Evolutionary conservation across 2,329 filamentous ascomycete genomes (phyloP).

Genomic region (Pseudogymnoascus sp.): DNA sequence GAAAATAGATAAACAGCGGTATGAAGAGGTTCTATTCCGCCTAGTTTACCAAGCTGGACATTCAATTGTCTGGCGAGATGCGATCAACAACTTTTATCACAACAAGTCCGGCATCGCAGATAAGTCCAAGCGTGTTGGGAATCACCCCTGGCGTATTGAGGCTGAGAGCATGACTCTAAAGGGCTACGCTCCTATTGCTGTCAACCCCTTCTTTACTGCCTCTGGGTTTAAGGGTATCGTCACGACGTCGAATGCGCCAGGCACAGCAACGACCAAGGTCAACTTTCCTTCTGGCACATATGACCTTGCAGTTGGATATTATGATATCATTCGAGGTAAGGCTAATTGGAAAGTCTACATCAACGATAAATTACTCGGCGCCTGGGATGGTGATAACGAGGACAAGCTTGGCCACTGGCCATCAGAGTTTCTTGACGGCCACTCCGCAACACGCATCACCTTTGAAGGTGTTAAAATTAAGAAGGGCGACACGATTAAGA

Average conservation of each 20-base stretch:
- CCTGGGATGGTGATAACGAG: constrained; percentile 55
- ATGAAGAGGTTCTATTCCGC: constrained; percentile 49
- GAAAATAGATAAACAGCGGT: constrained; percentile 54
- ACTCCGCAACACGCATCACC: constrained; percentile 56
- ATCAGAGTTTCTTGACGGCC: constrained; percentile 54
- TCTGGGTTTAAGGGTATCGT: constrained; percentile 49
- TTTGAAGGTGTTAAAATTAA: constrained; percentile 44
- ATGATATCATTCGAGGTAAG: constrained; percentile 52
- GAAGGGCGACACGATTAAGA: constrained; percentile 45
- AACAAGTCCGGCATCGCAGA: constrained; percentile 56
- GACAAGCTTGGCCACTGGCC: constrained; percentile 51
- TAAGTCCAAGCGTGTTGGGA: constrained; percentile 45
- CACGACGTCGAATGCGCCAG: constrained; percentile 43
- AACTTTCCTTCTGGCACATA: constrained; percentile 48
- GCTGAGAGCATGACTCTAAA: constrained; percentile 57
- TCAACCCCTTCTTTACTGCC: constrained; percentile 54
- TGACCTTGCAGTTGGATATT: constrained; percentile 60
- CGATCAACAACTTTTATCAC: constrained; percentile 57
- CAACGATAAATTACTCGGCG: constrained; percentile 44
- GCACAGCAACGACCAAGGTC: constrained; percentile 41
- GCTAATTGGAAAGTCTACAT: constrained; percentile 49
- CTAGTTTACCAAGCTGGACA: constrained; percentile 62
- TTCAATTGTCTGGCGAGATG: constrained; percentile 62
- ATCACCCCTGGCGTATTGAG: constrained; percentile 61
- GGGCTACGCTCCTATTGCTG: constrained; percentile 47